Evolutionary conservation across 441 rosid genomes (phyloP).

Genomic region (Mallotus repandus): DNA sequence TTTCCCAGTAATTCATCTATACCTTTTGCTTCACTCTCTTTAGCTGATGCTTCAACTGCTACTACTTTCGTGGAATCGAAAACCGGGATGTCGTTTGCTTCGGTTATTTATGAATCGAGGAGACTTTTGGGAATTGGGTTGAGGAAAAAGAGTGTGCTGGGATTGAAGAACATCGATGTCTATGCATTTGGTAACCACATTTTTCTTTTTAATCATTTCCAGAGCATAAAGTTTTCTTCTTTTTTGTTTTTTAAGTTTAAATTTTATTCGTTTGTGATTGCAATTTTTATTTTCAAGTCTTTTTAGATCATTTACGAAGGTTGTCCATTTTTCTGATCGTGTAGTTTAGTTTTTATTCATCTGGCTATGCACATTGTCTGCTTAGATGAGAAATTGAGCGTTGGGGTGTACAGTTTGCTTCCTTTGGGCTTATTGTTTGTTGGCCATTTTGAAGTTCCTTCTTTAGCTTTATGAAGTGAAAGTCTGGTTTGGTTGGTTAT

Average conservation of each 20-base stretch:
- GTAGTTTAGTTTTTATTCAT: too few species aligned
- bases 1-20: slow-evolving; percentile 35
- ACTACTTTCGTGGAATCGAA: slow-evolving; percentile 58
- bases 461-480: not conserved
- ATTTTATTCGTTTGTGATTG: not conserved
- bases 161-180: slow-evolving; percentile 85
- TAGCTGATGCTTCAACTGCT: slow-evolving; percentile 54
- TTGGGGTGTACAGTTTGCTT: not conserved
- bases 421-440: not conserved
- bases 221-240: not conserved
- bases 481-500: not conserved
- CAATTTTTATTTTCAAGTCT: too few species aligned
- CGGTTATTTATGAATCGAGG: slow-evolving; percentile 50
- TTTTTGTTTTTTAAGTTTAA: not conserved
- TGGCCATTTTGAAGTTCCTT: not conserved
- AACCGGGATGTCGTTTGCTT: slow-evolving; percentile 69
- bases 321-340: too few species aligned
- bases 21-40: slow-evolving; percentile 66
- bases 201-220: not conserved
- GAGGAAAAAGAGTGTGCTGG: slow-evolving; percentile 71
- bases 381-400: not conserved
- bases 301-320: too few species aligned
- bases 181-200: slow-evolving; percentile 65
- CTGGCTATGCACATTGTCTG: not conserved
- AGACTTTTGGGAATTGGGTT: slow-evolving; percentile 75